Evolutionary conservation across 2,329 filamentous ascomycete genomes (phyloP).

Genomic region (Penicillium occitanis): DNA sequence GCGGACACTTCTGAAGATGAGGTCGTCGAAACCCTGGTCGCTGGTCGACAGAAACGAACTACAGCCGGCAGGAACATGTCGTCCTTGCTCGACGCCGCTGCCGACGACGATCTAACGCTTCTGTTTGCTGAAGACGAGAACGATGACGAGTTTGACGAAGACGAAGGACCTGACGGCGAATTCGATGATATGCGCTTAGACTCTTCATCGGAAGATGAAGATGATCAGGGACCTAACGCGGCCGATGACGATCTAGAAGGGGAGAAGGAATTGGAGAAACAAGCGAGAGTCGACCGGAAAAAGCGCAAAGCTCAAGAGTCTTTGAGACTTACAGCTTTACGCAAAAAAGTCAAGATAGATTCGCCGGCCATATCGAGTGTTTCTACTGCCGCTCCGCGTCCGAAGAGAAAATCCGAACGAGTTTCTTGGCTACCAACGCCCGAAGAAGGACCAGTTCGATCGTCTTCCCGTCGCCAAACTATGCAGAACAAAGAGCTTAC

Average conservation of each 20-base stretch:
- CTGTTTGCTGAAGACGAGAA: conserved; percentile 64
- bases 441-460: conserved; percentile 61
- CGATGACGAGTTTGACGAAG: conserved; percentile 46
- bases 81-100: conserved; percentile 71
- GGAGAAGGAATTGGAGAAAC: conserved; percentile 79
- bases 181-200: conserved; percentile 81
- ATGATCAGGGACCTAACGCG: conserved; percentile 63
- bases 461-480: conserved; percentile 63
- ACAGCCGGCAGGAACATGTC: conserved; percentile 85
- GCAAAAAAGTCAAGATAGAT: conserved; percentile 76
- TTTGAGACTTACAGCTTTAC: conserved; percentile 55
- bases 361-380: conserved; percentile 42
- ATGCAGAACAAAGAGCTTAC: conserved; percentile 64
- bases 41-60: conserved; percentile 66
- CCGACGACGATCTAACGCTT: conserved; percentile 65
- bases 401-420: conserved; percentile 70
- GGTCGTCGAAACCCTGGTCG: conserved; percentile 34
- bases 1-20: conserved; percentile 28
- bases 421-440: conserved; percentile 67
- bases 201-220: conserved; percentile 79
- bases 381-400: conserved; percentile 34
- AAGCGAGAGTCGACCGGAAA: conserved; percentile 70
- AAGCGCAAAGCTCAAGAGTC: conserved; percentile 80
- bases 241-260: conserved; percentile 72
- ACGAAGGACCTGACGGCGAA: conserved; percentile 50